Evolutionary conservation across 805 yeast genomes (phyloP).

Genomic region (Kluyveromyces lactis): DNA sequence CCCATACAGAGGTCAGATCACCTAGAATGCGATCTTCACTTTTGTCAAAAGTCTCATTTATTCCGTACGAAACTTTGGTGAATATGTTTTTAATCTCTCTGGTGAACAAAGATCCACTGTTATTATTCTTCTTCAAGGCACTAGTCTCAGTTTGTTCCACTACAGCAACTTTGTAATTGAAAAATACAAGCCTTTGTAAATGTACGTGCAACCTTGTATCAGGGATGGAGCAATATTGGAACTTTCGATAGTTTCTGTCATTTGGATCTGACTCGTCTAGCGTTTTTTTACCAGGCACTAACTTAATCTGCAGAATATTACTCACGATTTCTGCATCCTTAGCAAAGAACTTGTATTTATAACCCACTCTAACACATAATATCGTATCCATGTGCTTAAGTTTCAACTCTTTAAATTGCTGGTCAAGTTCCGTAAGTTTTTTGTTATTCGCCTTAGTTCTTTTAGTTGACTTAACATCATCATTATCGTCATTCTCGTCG

Average conservation of each 20-base stretch:
- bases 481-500: slow-evolving; percentile 6
- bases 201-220: slow-evolving; percentile 67
- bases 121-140: slow-evolving; percentile 47
- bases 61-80: slow-evolving; percentile 70
- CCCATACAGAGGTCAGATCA: slow-evolving; percentile 25
- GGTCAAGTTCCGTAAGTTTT: slow-evolving; percentile 67
- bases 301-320: slow-evolving; percentile 56
- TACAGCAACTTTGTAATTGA: slow-evolving; percentile 77
- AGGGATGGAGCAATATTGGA: slow-evolving; percentile 85
- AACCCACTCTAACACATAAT: slow-evolving; percentile 82
- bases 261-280: slow-evolving; percentile 42
- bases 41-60: slow-evolving; percentile 41
- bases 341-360: slow-evolving; percentile 81
- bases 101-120: slow-evolving; percentile 51
- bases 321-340: slow-evolving; percentile 73
- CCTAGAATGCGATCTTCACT: slow-evolving; percentile 28
- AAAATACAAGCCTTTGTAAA: slow-evolving; percentile 58
- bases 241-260: slow-evolving; percentile 44
- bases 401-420: slow-evolving; percentile 66
- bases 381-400: slow-evolving; percentile 53
- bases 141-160: slow-evolving; percentile 81
- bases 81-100: slow-evolving; percentile 63
- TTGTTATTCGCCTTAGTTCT: slow-evolving; percentile 4
- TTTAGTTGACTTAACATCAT: slow-evolving; percentile 4
- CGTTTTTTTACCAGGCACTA: slow-evolving; percentile 59